Evolutionary conservation across 768 basidiomycete species (phyloP), one percentile per base, ranked within the genome.

Genomic region (Leccinum fibrillosum): DNA sequence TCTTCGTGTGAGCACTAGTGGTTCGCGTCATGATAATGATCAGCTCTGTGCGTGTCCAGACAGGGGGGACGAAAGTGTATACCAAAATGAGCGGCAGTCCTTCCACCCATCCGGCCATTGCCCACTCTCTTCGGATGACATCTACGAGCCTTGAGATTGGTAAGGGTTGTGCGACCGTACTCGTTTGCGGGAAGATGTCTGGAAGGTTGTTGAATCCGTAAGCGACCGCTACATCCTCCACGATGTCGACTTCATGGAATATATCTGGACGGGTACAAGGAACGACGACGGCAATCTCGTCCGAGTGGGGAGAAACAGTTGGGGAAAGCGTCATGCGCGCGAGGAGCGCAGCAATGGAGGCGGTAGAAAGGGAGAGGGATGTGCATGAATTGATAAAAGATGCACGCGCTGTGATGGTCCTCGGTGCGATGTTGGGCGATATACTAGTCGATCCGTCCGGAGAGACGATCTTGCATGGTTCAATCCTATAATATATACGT

Each of bases 181-280:
- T 95, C 17, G 95, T 97, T 7, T 85, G 76, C 1, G 97, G 97
- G 84, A 99, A 94, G 13, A 85, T 86, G 65, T 91, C 83, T 2
- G 93, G 92, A 26, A 99, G 81, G 66, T 96, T 97, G 78, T 99
- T 98, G 80, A 94, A 98, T 2, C 97, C 97, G 69, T 95, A 97
- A 1, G 94, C 97, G 63, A 99, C 92, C 10, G 97, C 97, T 2
- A 89, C 93, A 62, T 99, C 97, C 71, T 99, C 97, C 88, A 99
- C 90, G 70, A 98, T 83, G 70, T 99, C 97, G 68, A 95, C 97
- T 72, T 98, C 94, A 70, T 99, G 97, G 55, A 99, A 77, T 63
- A 99, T 98, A 69, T 99, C 97, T 1, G 97, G 94, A 37, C 97
- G 85, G n/a, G 94, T 98, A n/a, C 90, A 80, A 5, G 97, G 96